Conservation (phyloP, 1,284 basidiomycete species). For the Heterobasidion irregulare region DNA sequence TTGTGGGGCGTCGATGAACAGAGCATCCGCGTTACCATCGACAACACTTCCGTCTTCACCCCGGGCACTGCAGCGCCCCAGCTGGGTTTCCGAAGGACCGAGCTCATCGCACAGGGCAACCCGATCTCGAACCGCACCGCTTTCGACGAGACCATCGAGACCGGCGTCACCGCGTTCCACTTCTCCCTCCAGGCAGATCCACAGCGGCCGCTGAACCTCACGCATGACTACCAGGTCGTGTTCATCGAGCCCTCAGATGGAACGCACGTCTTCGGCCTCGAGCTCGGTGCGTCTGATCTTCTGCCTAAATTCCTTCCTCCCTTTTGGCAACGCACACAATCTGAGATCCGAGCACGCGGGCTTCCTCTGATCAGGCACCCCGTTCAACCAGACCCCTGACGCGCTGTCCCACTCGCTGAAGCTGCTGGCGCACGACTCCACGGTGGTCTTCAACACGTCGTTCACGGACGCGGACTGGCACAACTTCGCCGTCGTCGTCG, state of each 20-base stretch:
- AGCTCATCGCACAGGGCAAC: conserved; percentile 40
- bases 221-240: conserved; percentile 56
- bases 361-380: conserved; percentile 30
- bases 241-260: conserved; percentile 54
- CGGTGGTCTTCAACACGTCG: conserved; percentile 38
- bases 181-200: conserved; percentile 43
- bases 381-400: conserved; percentile 38
- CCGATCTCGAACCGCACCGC: conserved; percentile 28
- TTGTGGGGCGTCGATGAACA: conserved; percentile 41
- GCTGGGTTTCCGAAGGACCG: conserved; percentile 49
- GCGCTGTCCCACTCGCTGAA: conserved; percentile 37
- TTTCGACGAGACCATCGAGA: conserved; percentile 33
- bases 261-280: conserved; percentile 46
- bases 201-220: conserved; percentile 36
- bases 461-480: conserved; percentile 42
- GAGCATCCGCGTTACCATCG: conserved; percentile 40
- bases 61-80: conserved; percentile 40
- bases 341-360: too few relatives aligned
- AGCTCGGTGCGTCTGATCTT: conserved; percentile 31
- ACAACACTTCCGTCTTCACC: conserved; percentile 51
- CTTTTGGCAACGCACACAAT: too few relatives aligned
- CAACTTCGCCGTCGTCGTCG: conserved; percentile 50
- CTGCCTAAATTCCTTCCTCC: background rate
- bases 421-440: conserved; percentile 42
- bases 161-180: conserved; percentile 41